A percentile compares a stretch with the other conserved stretches of the same genome.
These are phyloP conservation scores for Hymenoscyphus albidus DNA, from an alignment of 2,329 filamentous ascomycete genomes.

Conservation along the genomic window DNA sequence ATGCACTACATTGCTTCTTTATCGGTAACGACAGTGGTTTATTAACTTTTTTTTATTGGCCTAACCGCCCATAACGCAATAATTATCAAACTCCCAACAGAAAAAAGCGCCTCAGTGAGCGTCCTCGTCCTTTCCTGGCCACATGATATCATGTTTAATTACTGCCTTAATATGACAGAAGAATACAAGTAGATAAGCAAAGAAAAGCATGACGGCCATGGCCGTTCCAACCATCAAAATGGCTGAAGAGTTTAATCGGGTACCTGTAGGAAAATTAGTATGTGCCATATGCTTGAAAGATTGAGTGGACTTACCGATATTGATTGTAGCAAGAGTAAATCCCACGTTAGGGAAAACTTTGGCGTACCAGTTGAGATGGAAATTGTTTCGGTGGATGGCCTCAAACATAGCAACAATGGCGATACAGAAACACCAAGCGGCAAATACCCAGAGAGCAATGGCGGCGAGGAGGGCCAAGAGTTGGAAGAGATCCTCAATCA, in stretches of 20 bases:
- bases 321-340: constrained; percentile 53
- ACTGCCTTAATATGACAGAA: constrained; percentile 30
- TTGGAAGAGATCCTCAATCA: constrained; percentile 33
- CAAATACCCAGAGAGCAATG: constrained; percentile 61
- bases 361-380: constrained; percentile 61
- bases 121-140: constrained; percentile 35
- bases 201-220: constrained; percentile 47
- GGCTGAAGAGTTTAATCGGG: constrained; percentile 41
- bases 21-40: background rate
- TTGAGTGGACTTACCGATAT: constrained; percentile 35
- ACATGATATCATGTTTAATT: constrained; percentile 30
- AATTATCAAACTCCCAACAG: background rate
- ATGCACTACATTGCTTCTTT: background rate
- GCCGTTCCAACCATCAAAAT: constrained; percentile 39
- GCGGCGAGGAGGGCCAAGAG: constrained; percentile 40
- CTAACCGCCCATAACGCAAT: background rate
- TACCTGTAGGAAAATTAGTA: constrained; percentile 51
- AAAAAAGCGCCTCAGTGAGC: constrained; percentile 16
- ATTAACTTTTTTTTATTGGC: constrained; percentile 1
- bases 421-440: constrained; percentile 50
- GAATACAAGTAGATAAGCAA: constrained; percentile 35
- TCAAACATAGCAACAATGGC: constrained; percentile 36
- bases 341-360: constrained; percentile 59
- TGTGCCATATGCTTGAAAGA: constrained; percentile 36
- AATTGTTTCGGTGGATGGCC: constrained; percentile 45